These are phyloP conservation scores for Aspergillus sparsus DNA, from an alignment of 495 filamentous ascomycete species.

Conservation along the genomic window DNA sequence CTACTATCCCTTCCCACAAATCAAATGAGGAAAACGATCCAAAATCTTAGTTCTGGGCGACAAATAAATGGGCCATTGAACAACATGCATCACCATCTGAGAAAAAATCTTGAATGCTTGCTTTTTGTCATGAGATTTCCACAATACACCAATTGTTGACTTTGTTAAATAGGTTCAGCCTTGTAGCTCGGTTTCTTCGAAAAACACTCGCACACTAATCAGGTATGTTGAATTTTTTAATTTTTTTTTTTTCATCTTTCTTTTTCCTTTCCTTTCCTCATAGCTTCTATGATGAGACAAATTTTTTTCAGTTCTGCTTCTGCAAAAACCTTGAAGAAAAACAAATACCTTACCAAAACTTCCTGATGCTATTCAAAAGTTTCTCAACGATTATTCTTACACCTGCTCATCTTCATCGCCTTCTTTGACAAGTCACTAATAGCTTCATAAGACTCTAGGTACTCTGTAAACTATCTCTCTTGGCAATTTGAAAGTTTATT, in stretches of 20 bases:
- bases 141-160: slow-evolving; percentile 8
- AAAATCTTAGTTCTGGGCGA: slow-evolving; percentile 71
- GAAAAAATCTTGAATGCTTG: slow-evolving; percentile 26
- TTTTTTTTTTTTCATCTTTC: slow-evolving; percentile 18
- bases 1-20: slow-evolving; percentile 22
- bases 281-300: slow-evolving; percentile 70
- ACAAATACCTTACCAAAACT: slow-evolving; percentile 75
- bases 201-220: slow-evolving; percentile 1
- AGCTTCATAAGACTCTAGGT: slow-evolving; percentile 27
- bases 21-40: slow-evolving; percentile 64
- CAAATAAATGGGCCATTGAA: slow-evolving; percentile 77
- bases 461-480: slow-evolving; percentile 5
- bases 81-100: slow-evolving; percentile 99
- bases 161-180: neutral
- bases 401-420: slow-evolving; percentile 6
- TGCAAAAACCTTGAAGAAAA: slow-evolving; percentile 80
- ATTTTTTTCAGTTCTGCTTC: slow-evolving; percentile 91
- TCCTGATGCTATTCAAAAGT: slow-evolving; percentile 47
- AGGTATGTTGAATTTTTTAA: slow-evolving; percentile 19
- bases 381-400: slow-evolving; percentile 16
- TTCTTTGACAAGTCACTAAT: slow-evolving; percentile 24
- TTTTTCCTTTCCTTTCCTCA: slow-evolving; percentile 6
- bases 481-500: neutral
- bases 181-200: too few species aligned
- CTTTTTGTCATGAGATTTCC: neutral